These are phyloP conservation scores for Mikania micrantha DNA, from an alignment of 129 eudicot species.

Conservation along the genomic window DNA sequence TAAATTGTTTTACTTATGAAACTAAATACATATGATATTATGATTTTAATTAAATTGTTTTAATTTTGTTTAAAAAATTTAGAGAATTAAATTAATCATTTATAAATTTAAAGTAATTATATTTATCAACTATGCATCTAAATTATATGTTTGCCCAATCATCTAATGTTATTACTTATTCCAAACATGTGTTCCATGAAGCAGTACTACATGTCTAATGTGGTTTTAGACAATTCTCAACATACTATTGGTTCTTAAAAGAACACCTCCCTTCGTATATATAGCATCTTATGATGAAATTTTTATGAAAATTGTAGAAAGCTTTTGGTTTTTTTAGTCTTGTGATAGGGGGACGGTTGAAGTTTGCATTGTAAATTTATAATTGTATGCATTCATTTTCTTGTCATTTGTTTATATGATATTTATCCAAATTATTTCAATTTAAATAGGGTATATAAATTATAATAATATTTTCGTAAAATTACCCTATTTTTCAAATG, in stretches of 20 bases:
- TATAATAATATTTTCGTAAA: neutral
- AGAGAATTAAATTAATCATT: too few relatives aligned
- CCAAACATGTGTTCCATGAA: too few relatives aligned
- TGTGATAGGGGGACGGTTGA: neutral
- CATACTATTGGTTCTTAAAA: too few relatives aligned
- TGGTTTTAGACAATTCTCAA: too few relatives aligned
- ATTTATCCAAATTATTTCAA: neutral
- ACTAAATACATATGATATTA: neutral
- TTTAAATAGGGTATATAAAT: neutral
- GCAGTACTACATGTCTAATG: too few relatives aligned
- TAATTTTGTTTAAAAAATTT: too few relatives aligned
- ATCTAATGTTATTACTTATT: neutral
- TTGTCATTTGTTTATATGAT: neutral
- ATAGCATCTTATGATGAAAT: slow-evolving; percentile 3
- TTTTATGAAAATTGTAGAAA: neutral
- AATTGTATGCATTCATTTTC: neutral
- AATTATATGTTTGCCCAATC: neutral
- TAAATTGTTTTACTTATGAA: neutral
- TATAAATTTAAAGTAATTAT: neutral
- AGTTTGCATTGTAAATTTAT: neutral
- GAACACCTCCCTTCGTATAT: too few relatives aligned
- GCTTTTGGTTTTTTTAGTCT: neutral
- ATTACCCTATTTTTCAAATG: neutral
- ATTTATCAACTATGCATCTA: neutral
- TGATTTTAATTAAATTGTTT: neutral